Base-by-base conservation (phyloP, 148 eudicot species). In the Euryodendron excelsum region DNA sequence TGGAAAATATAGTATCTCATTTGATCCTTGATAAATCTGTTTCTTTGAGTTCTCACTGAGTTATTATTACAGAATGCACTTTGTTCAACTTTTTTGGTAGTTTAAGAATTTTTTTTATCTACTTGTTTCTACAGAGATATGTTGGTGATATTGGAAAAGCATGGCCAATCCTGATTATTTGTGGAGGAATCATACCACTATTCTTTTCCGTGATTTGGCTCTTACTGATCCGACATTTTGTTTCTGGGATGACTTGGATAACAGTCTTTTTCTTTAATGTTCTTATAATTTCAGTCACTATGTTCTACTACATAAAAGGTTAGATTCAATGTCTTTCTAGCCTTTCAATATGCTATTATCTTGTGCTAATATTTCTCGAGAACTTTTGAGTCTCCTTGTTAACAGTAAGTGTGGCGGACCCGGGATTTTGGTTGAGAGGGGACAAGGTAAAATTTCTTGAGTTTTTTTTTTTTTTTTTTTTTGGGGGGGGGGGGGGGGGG, bases 161-260 rank as follows among this genome's bases (percentile, higher is more conserved):
- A 18, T 88, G 91, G 91, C 84, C 89, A 69, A 84, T 88, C 30
- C 73, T 88, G 78, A 69, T 88, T 60, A 89, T 88, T 69, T 88
- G 87, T 69, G 91, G 91, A 80, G 91, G 84, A 65, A 76, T 88
- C 31, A 72, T 88, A 75, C 91, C 91, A 25, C 82, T 88, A 55
- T 79, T 88, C 61, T 60, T 88, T 72, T 86, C 89, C 23, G 76
- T 86, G 65, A 80, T 86, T 63, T 88, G 91, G 91, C 65, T 88
- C 81, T 80, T 86, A 67, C 31, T 88, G 82, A 84, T 88, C 74
- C 82, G 91, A 33, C 87, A 88, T 77, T 84, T 88, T 86, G 91
- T 86, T 55, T 75, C 86, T 80, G 89, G 87, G 75, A 88, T 88
- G 91, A 85, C 89, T 2, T 88, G 91, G 91, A 84, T 88, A 55